Percentiles rank a stretch among this genome's conserved stretches.
Conservation (phyloP, 2,329 filamentous ascomycete species). For the Neopestalotiopsis rosae region DNA sequence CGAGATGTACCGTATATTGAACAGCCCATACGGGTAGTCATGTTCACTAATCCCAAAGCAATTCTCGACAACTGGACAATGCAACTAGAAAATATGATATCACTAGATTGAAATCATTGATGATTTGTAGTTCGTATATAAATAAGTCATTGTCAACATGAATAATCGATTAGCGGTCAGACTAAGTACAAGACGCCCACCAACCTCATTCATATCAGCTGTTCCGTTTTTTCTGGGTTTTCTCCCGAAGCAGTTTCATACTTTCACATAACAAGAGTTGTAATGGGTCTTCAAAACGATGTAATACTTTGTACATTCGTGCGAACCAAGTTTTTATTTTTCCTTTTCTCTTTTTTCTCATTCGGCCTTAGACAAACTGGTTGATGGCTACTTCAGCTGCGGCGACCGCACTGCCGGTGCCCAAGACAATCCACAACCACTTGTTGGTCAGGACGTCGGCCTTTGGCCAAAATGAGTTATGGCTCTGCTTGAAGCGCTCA, state of each 20-base stretch:
- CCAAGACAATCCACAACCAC: conserved; percentile 60
- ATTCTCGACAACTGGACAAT: not conserved
- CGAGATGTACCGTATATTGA: too few relatives aligned
- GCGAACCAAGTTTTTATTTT: not conserved
- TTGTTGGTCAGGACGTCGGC: conserved; percentile 55
- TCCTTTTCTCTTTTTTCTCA: not conserved
- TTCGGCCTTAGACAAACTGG: conserved; percentile 17
- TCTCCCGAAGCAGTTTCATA: not conserved
- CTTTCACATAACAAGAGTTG: not conserved
- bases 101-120: too few relatives aligned
- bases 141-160: not conserved
- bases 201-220: not conserved
- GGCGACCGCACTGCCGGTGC: conserved; percentile 53
- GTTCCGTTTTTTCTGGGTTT: not conserved
- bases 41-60: too few relatives aligned
- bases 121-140: not conserved
- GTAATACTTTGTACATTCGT: not conserved
- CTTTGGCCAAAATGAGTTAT: conserved; percentile 66
- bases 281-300: not conserved
- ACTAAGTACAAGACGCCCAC: not conserved
- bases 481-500: conserved; percentile 54
- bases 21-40: too few relatives aligned
- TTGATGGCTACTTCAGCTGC: conserved; percentile 45
- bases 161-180: not conserved
- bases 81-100: not conserved